phyloP scores from a whole-genome alignment of 192 early-diverging fungal species.

The Backusella mclennaniae region DNA sequence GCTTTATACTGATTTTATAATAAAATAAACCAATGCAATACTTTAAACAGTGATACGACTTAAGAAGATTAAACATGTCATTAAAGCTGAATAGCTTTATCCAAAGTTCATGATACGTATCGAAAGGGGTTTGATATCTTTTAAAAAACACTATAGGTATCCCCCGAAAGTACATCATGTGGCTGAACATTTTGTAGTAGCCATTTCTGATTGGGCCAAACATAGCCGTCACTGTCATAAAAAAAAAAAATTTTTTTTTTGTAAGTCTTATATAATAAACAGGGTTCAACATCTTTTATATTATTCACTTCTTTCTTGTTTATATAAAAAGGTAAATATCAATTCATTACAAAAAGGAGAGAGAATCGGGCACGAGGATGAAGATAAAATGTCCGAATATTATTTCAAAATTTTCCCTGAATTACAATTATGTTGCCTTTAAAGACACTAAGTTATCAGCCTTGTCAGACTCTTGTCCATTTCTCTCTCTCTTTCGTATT shows the following conservation, averaged over 20 bases:
- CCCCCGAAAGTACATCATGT: neutral
- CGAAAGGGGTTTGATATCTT: too few relatives aligned
- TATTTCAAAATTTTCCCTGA: constrained; percentile 12
- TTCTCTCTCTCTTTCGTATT: neutral
- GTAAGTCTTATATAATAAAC: neutral
- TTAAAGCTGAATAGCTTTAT: too few relatives aligned
- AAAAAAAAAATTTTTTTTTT: neutral
- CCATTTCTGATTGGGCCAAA: neutral
- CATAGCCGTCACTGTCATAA: neutral
- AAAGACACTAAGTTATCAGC: constrained; percentile 28
- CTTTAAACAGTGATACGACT: too few relatives aligned
- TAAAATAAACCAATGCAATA: too few relatives aligned
- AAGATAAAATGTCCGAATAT: constrained; percentile 24
- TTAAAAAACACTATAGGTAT: too few relatives aligned
- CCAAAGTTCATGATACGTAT: too few relatives aligned
- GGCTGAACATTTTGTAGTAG: neutral
- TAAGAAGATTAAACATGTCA: too few relatives aligned
- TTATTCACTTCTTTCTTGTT: neutral
- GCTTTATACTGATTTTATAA: too few relatives aligned
- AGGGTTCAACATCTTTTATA: neutral
- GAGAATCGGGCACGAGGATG: neutral
- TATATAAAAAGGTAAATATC: neutral
- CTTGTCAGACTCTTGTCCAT: constrained; percentile 21
- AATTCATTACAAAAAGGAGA: neutral
- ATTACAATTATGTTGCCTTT: constrained; percentile 32